Conservation (phyloP, 2,329 filamentous ascomycete species). For the Helotiales sp. region DNA sequence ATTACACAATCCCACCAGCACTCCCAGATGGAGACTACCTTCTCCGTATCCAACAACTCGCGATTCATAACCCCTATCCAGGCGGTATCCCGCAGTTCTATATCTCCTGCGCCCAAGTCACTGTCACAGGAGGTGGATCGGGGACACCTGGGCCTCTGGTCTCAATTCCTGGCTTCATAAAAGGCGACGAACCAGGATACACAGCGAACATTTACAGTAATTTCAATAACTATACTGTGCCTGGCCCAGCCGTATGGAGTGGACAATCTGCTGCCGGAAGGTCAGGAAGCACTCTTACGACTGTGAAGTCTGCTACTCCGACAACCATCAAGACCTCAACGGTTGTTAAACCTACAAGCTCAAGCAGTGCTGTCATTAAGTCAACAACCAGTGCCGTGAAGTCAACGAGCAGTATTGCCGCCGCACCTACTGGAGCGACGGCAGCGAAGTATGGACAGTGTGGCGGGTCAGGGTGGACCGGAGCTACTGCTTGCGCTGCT, state of each 20-base stretch:
- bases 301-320: not conserved
- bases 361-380: not conserved
- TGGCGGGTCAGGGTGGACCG: slow-evolving; percentile 31
- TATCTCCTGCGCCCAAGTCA: slow-evolving; percentile 33
- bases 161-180: slow-evolving; percentile 31
- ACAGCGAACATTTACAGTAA: slow-evolving; percentile 32
- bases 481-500: slow-evolving; percentile 28
- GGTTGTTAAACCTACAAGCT: not conserved
- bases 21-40: slow-evolving; percentile 33
- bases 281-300: not conserved
- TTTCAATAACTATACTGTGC: slow-evolving; percentile 32
- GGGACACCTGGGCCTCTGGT: slow-evolving; percentile 31
- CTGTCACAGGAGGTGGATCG: slow-evolving; percentile 29
- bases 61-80: slow-evolving; percentile 29
- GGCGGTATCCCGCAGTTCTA: slow-evolving; percentile 33
- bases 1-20: slow-evolving; percentile 29
- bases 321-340: not conserved
- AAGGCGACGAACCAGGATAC: slow-evolving; percentile 23
- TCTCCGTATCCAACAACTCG: slow-evolving; percentile 33
- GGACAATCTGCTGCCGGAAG: slow-evolving; percentile 17
- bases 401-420: not conserved
- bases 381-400: not conserved
- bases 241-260: slow-evolving; percentile 30
- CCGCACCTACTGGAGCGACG: not conserved
- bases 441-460: slow-evolving; percentile 22